phyloP scores from a whole-genome alignment of 169 alveolate genomes.

The Eimeria praecox region DNA sequence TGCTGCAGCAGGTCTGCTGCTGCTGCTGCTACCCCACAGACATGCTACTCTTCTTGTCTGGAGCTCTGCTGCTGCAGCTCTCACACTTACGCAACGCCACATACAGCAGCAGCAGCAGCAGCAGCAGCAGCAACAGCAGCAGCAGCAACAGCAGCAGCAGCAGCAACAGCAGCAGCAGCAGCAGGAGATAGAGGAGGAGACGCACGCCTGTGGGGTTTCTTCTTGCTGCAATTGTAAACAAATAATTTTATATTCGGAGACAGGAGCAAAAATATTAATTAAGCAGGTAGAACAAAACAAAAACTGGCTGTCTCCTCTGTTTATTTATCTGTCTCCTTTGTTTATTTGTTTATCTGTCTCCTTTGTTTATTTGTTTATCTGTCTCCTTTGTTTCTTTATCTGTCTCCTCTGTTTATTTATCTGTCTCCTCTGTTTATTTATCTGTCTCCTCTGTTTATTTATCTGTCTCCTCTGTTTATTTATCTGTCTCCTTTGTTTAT shows the following conservation, averaged over 20 bases:
- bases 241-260: background rate
- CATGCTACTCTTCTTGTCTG: background rate
- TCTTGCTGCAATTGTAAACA: background rate
- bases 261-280: background rate
- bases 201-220: background rate
- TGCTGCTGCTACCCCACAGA: background rate
- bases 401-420: too few relatives aligned
- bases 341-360: too few relatives aligned
- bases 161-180: constrained; percentile 1
- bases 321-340: too few relatives aligned
- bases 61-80: background rate
- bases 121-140: background rate
- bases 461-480: too few relatives aligned
- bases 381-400: too few relatives aligned
- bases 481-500: too few relatives aligned
- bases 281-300: background rate
- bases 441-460: too few relatives aligned
- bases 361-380: too few relatives aligned
- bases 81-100: too few relatives aligned
- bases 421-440: too few relatives aligned
- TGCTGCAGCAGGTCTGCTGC: background rate
- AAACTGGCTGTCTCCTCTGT: background rate
- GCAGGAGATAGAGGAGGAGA: background rate
- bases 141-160: background rate
- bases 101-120: too few relatives aligned